Percentiles rank a stretch among this genome's conserved stretches.
Evolutionary conservation across 495 filamentous ascomycete species (phyloP).

Genomic region (Aspergillus bertholletiae): DNA sequence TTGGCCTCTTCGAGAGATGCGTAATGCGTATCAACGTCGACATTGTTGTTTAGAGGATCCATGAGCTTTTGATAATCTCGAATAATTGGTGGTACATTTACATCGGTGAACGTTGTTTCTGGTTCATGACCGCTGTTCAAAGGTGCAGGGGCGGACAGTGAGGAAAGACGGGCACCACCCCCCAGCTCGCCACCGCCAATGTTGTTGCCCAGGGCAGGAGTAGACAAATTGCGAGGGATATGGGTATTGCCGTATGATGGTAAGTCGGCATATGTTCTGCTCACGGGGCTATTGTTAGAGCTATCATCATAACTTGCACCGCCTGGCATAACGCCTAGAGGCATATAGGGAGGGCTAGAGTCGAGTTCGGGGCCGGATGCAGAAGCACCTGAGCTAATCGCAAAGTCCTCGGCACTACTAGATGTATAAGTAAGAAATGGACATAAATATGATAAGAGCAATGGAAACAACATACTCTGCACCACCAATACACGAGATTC

Average conservation of each 20-base stretch:
- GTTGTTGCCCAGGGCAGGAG: neutral
- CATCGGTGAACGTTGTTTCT: neutral
- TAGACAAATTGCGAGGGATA: neutral
- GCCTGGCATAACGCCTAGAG: neutral
- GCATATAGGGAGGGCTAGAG: neutral
- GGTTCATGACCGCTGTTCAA: neutral
- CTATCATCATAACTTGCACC: neutral
- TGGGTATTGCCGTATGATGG: neutral
- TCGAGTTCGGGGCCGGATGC: neutral
- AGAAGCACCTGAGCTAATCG: neutral
- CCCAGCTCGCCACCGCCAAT: neutral
- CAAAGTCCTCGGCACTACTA: neutral
- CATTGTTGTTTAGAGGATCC: neutral
- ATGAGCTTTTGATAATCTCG: constrained; percentile 1
- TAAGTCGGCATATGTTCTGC: neutral
- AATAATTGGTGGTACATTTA: neutral
- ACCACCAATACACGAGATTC: neutral
- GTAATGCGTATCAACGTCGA: constrained; percentile 4
- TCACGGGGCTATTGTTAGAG: neutral
- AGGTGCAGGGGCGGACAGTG: neutral
- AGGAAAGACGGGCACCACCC: neutral
- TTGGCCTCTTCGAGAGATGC: constrained; percentile 6
- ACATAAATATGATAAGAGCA: neutral
- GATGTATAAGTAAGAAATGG: neutral
- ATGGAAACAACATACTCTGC: neutral